Evolutionary conservation across 139 green algal genomes (phyloP).

Genomic region (Spirogloea muscicola): DNA sequence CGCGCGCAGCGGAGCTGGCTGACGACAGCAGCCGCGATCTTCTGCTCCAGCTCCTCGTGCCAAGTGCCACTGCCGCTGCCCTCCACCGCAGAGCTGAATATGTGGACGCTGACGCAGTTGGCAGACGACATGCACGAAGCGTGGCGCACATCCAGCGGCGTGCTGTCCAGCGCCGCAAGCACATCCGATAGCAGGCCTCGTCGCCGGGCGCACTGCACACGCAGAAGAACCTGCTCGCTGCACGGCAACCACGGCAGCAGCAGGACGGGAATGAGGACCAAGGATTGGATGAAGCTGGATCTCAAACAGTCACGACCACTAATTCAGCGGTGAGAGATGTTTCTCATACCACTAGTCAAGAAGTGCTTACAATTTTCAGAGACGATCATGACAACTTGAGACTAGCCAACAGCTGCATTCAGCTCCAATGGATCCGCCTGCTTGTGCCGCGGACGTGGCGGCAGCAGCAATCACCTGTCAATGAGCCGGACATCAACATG

Average conservation of each 20-base stretch:
- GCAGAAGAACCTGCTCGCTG: background rate
- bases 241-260: background rate
- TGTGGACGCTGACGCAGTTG: too few species aligned
- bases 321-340: background rate
- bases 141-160: background rate
- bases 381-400: too few species aligned
- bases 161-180: background rate
- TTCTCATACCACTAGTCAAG: background rate
- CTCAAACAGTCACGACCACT: background rate
- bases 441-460: too few species aligned
- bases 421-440: too few species aligned
- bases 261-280: background rate
- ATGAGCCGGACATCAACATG: too few species aligned
- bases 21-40: too few species aligned
- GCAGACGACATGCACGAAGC: background rate
- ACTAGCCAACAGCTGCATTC: background rate
- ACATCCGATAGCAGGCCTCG: constrained; percentile 1
- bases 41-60: too few species aligned
- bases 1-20: too few species aligned
- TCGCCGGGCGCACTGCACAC: background rate
- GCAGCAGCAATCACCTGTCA: too few species aligned
- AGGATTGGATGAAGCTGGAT: background rate
- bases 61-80: too few species aligned
- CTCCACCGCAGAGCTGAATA: too few species aligned
- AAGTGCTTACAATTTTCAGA: too few species aligned